These are phyloP conservation scores for Echites panduratus DNA, from an alignment of 257 asterid genomes.

Conservation along the genomic window DNA sequence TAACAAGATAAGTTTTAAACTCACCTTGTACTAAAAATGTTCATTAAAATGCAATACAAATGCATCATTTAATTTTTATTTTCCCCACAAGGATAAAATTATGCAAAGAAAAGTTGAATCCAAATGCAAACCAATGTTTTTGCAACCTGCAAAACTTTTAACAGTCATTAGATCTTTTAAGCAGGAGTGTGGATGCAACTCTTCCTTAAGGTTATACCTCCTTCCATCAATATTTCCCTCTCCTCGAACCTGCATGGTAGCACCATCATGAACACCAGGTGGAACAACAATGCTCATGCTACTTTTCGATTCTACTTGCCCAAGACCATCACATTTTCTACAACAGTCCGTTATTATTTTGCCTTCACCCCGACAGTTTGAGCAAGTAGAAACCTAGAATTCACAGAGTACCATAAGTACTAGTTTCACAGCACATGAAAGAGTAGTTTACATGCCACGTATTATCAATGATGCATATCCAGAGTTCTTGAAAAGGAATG, in stretches of 20 bases:
- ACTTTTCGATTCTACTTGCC: constrained; percentile 58
- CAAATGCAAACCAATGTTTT: neutral
- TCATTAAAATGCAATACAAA: neutral
- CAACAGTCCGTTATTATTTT: constrained; percentile 76
- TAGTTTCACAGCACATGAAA: constrained; percentile 35
- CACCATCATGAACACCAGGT: constrained; percentile 75
- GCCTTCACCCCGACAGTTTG: constrained; percentile 80
- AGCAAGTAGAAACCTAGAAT: constrained; percentile 82
- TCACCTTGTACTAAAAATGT: no score
- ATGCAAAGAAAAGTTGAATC: no score
- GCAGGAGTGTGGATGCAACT: neutral
- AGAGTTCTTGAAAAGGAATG: neutral
- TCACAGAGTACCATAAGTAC: constrained; percentile 46
- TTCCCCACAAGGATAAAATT: no score
- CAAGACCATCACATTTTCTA: constrained; percentile 64
- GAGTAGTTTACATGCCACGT: constrained; percentile 8
- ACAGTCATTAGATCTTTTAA: neutral
- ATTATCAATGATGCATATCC: neutral
- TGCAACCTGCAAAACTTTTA: neutral
- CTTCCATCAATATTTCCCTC: constrained; percentile 77
- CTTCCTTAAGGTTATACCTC: constrained; percentile 40
- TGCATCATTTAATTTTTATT: no score
- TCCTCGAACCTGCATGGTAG: constrained; percentile 75
- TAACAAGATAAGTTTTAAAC: no score
- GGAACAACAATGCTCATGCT: constrained; percentile 69